Conservation (phyloP, 2,329 filamentous ascomycete species). For the Beauveria sp. region DNA sequence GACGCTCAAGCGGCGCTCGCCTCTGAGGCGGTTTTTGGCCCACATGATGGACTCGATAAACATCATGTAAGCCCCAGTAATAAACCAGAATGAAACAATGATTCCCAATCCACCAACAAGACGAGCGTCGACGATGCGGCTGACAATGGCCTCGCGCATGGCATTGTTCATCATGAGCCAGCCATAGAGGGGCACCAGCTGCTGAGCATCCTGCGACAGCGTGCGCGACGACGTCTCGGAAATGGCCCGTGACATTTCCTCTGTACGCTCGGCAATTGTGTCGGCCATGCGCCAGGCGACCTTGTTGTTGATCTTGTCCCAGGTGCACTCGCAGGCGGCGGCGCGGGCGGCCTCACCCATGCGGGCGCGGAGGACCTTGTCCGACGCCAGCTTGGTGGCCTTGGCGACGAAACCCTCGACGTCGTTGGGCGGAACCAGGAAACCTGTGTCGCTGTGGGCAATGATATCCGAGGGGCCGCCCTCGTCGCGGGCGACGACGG, state of each 20-base stretch:
- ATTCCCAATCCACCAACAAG: conserved; percentile 37
- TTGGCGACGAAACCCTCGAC: conserved; percentile 49
- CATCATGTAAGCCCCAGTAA: conserved; percentile 40
- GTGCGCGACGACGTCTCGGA: conserved; percentile 11
- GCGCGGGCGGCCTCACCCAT: conserved; percentile 43
- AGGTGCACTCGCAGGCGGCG: conserved; percentile 57
- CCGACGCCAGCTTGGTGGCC: conserved; percentile 40
- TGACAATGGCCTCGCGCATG: conserved; percentile 27
- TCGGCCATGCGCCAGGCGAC: conserved; percentile 58
- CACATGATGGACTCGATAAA: conserved; percentile 40
- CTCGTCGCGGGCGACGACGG: conserved; percentile 61
- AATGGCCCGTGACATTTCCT: conserved; percentile 19
- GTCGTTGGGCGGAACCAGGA: conserved; percentile 52
- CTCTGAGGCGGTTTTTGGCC: conserved; percentile 26
- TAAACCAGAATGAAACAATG: conserved; percentile 41
- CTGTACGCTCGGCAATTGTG: conserved; percentile 40
- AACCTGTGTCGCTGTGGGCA: conserved; percentile 51
- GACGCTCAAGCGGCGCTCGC: conserved; percentile 19
- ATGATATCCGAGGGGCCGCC: conserved; percentile 64
- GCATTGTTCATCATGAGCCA: conserved; percentile 37
- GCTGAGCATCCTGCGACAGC: conserved; percentile 19
- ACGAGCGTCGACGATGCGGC: conserved; percentile 34
- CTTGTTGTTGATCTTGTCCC: conserved; percentile 65
- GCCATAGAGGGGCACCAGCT: conserved; percentile 33
- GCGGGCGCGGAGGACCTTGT: conserved; percentile 33